Evolutionary conservation across 2,329 filamentous ascomycete genomes (phyloP).

Genomic region (Akanthomyces dipterigenus): DNA sequence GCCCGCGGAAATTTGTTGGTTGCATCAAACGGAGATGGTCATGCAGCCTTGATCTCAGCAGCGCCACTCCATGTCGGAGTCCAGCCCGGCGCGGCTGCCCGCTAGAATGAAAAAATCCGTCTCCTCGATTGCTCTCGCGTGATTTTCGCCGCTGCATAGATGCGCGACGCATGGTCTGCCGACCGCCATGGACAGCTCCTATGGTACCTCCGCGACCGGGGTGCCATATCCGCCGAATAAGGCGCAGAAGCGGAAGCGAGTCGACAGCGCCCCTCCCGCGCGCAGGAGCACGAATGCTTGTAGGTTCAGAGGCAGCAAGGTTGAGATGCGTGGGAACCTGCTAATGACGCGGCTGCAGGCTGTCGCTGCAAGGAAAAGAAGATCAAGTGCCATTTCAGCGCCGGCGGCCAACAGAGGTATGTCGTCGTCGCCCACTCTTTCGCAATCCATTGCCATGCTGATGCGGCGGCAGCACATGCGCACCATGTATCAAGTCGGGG

Average conservation of each 20-base stretch:
- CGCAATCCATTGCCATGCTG: background rate
- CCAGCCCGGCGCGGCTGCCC: too few species aligned
- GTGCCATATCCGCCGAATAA: background rate
- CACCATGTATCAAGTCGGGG: constrained; percentile 4
- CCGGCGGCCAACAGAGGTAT: background rate
- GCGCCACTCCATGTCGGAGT: too few species aligned
- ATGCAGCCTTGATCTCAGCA: background rate
- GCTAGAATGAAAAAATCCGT: background rate
- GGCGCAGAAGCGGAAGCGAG: constrained; percentile 1
- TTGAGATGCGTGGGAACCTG: background rate
- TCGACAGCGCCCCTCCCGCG: background rate
- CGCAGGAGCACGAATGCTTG: constrained; percentile 4
- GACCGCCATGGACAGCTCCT: background rate
- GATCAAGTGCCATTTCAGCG: constrained; percentile 5
- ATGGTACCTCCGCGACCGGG: background rate
- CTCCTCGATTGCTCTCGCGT: background rate
- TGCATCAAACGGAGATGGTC: background rate
- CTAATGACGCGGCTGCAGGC: background rate
- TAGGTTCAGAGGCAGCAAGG: background rate
- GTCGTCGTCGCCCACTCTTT: background rate
- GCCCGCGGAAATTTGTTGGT: background rate
- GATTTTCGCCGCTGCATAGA: background rate
- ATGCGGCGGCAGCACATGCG: constrained; percentile 1
- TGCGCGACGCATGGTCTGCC: background rate
- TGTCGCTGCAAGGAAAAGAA: constrained; percentile 9